Percentiles rank a stretch among this genome's conserved stretches.
These are phyloP conservation scores for Yamadazyma paraphyllophila DNA, from an alignment of 805 yeast genomes.

Conservation along the genomic window DNA sequence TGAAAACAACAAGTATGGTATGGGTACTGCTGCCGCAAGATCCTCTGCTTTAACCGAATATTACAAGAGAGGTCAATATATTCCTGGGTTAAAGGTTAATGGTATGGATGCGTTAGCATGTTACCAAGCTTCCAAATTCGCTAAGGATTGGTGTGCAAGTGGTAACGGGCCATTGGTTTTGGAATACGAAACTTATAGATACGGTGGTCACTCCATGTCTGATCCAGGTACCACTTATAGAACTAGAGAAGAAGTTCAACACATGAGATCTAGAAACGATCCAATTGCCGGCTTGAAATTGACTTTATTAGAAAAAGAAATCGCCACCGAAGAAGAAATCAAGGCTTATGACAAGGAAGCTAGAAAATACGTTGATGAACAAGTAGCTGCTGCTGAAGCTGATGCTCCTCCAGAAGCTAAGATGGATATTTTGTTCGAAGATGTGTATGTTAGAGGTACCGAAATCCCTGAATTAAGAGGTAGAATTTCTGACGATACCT, in stretches of 20 bases:
- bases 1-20: constrained; percentile 99
- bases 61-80: constrained; percentile 98
- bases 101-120: constrained; percentile 98
- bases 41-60: constrained; percentile 96
- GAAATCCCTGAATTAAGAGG: constrained; percentile 94
- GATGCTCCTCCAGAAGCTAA: constrained; percentile 95
- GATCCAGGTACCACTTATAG: constrained; percentile 99
- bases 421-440: constrained; percentile 92
- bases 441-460: constrained; percentile 91
- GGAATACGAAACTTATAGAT: constrained; percentile 98
- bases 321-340: constrained; percentile 93
- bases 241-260: constrained; percentile 99
- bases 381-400: constrained; percentile 89
- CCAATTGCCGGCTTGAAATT: constrained; percentile 96
- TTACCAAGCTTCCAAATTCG: constrained; percentile 94
- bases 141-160: constrained; percentile 90
- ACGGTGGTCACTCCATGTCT: constrained; percentile 99
- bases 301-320: constrained; percentile 72
- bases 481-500: constrained; percentile 92
- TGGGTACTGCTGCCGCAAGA: constrained; percentile 98
- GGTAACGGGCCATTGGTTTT: constrained; percentile 96
- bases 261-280: constrained; percentile 98
- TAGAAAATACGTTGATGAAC: constrained; percentile 92
- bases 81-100: constrained; percentile 96
- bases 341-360: constrained; percentile 94